phyloP scores from a whole-genome alignment of 768 basidiomycete species.

The Podaxis sp. region DNA sequence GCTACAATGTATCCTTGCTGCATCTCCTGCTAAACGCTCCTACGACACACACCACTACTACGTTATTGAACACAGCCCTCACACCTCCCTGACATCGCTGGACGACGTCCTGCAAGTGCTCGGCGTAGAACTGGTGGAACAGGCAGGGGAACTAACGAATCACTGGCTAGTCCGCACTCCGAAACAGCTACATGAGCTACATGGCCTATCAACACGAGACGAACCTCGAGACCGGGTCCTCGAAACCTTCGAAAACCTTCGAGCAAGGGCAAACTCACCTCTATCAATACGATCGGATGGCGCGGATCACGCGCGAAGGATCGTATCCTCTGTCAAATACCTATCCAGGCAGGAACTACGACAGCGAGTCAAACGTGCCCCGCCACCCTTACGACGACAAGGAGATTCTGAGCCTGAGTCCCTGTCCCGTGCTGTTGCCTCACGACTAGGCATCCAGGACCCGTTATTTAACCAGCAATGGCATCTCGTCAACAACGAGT shows the following conservation, averaged over 20 bases:
- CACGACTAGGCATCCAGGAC: constrained; percentile 67
- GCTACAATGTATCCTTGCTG: constrained; percentile 19
- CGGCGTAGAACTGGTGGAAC: constrained; percentile 83
- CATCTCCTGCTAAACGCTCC: constrained; percentile 40
- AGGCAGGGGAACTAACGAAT: constrained; percentile 74
- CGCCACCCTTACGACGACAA: constrained; percentile 46
- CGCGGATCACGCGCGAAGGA: constrained; percentile 31
- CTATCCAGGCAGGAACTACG: constrained; percentile 62
- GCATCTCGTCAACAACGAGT: constrained; percentile 90
- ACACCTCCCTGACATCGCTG: constrained; percentile 37
- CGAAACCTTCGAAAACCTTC: constrained; percentile 42
- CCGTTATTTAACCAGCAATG: constrained; percentile 85
- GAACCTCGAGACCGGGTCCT: constrained; percentile 45
- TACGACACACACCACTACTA: constrained; percentile 81
- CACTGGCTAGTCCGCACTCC: constrained; percentile 77
- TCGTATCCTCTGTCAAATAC: constrained; percentile 55
- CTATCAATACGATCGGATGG: constrained; percentile 40
- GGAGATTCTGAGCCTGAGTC: constrained; percentile 18
- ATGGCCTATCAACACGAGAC: constrained; percentile 24
- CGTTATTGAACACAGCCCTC: constrained; percentile 62
- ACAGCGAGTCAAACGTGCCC: constrained; percentile 69
- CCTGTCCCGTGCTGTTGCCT: constrained; percentile 44
- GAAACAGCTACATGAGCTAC: constrained; percentile 27
- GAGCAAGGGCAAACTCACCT: constrained; percentile 25
- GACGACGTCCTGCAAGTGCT: constrained; percentile 55